phyloP scores from a whole-genome alignment of 2,329 filamentous ascomycete genomes.

The Cucurbitaria berberidis region DNA sequence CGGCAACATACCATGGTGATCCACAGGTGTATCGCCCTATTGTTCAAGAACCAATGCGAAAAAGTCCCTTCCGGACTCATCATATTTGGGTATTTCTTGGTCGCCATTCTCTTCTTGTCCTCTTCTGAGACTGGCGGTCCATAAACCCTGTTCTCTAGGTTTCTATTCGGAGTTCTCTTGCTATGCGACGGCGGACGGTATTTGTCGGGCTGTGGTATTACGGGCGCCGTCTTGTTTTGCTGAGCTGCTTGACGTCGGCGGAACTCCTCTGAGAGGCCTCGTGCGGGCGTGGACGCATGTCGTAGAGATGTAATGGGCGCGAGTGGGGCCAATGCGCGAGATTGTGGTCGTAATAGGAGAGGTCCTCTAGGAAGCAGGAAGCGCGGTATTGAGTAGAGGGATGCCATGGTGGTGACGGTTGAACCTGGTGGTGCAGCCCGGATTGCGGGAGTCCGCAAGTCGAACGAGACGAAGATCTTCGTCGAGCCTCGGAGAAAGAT shows the following conservation, averaged over 20 bases:
- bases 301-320: slow-evolving; percentile 26
- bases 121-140: slow-evolving; percentile 72
- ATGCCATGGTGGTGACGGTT: slow-evolving; percentile 35
- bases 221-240: slow-evolving; percentile 55
- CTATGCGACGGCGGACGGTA: slow-evolving; percentile 94
- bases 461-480: slow-evolving; percentile 23
- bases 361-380: slow-evolving; percentile 41
- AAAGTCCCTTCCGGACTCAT: slow-evolving; percentile 84
- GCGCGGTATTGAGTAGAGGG: slow-evolving; percentile 43
- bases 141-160: slow-evolving; percentile 69
- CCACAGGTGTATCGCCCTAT: slow-evolving; percentile 74
- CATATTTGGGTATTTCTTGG: slow-evolving; percentile 82
- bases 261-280: slow-evolving; percentile 41
- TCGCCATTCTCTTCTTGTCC: slow-evolving; percentile 70
- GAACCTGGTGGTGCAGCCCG: slow-evolving; percentile 15
- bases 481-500: slow-evolving; percentile 21
- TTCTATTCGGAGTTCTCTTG: slow-evolving; percentile 65
- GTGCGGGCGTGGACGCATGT: slow-evolving; percentile 41
- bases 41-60: slow-evolving; percentile 84
- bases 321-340: slow-evolving; percentile 24
- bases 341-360: slow-evolving; percentile 30
- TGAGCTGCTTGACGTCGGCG: slow-evolving; percentile 32
- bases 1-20: slow-evolving; percentile 75
- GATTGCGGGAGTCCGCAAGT: slow-evolving; percentile 25
- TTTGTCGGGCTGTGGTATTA: slow-evolving; percentile 80